Evolutionary conservation across 106 monocot species (phyloP), one percentile per base, ranked within the genome.

Genomic region (Dendrobium nobile): DNA sequence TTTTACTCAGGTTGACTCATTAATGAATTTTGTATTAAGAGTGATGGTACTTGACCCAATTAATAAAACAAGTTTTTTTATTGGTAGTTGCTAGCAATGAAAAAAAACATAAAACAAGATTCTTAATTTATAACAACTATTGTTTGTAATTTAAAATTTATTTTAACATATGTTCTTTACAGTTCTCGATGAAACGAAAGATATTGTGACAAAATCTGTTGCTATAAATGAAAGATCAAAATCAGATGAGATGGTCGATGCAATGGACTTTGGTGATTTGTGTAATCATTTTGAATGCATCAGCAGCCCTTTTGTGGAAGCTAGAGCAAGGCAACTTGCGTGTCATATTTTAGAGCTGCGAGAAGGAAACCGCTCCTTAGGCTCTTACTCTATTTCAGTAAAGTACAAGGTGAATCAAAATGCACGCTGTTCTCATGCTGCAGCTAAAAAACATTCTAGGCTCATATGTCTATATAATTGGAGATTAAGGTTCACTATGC

Each of bases 231-330:
- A 92, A 79, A 87, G 80, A 82, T 90, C 88, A 47, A 85, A 90
- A 77, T 80, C 87, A 19, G 93, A 96, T 77, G 79, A 82, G 81
- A 78, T 92, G 54, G 92, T 92, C 48, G 93, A 93, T 74, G 47
- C 78, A 2, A 41, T 96, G 83, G 82, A 96, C 78, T 92, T 96
- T 78, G 96, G 96, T 59, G 91, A 92, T 72, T 83, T 96, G 56
- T 96, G 96, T 84, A 86, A 96, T 82, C 93, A 93, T 18, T 96
- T 96, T 77, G 96, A 90, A 28, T 96, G 96, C 81, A 90, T 89
- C 22, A 96, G 96, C 74, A 96, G 96, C 80, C 96, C 96, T 19
- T 85, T 73, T 9, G 93, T 96, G 58, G 96, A 96, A 80, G 82
- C 92, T 10, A 96, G 90, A 4, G 90, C 93, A 24, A 87, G 93